These are phyloP conservation scores for Chalciporus pseudorubinellus DNA, from an alignment of 768 basidiomycete genomes.

Conservation along the genomic window DNA sequence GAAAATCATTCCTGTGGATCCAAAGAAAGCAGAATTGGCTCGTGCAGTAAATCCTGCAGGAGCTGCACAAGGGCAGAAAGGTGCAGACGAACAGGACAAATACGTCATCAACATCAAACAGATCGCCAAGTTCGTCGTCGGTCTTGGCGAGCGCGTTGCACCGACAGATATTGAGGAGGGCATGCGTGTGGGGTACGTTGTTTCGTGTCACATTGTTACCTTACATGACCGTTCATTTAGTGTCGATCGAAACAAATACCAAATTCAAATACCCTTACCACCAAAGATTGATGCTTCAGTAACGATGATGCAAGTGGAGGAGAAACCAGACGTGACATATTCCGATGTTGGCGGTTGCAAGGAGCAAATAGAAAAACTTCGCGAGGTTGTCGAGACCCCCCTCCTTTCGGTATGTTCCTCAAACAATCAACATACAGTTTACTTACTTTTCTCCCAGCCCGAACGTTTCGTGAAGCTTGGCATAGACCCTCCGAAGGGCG, in stretches of 20 bases:
- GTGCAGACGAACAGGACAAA: conserved; percentile 98
- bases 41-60: conserved; percentile 76
- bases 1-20: conserved; percentile 90
- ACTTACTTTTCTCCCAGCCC: conserved; percentile 58
- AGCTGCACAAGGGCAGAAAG: conserved; percentile 83
- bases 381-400: conserved; percentile 97
- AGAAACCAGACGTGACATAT: conserved; percentile 97
- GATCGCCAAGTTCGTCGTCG: conserved; percentile 99
- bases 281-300: conserved; percentile 99
- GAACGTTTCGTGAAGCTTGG: conserved; percentile 97
- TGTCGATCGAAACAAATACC: conserved; percentile 94
- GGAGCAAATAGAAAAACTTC: conserved; percentile 98
- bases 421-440: background rate
- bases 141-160: conserved; percentile 92
- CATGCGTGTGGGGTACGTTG: conserved; percentile 96
- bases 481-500: conserved; percentile 98
- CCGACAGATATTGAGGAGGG: conserved; percentile 99
- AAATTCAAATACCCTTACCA: conserved; percentile 97
- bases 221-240: conserved; percentile 38
- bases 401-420: conserved; percentile 72
- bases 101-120: conserved; percentile 99
- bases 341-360: conserved; percentile 98
- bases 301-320: conserved; percentile 99
- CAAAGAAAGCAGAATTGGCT: conserved; percentile 72
- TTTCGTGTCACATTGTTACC: background rate